Percentiles rank a stretch among this genome's conserved stretches.
These are phyloP conservation scores for Phalaenopsis equestris DNA, from an alignment of 106 monocot genomes.

Conservation along the genomic window DNA sequence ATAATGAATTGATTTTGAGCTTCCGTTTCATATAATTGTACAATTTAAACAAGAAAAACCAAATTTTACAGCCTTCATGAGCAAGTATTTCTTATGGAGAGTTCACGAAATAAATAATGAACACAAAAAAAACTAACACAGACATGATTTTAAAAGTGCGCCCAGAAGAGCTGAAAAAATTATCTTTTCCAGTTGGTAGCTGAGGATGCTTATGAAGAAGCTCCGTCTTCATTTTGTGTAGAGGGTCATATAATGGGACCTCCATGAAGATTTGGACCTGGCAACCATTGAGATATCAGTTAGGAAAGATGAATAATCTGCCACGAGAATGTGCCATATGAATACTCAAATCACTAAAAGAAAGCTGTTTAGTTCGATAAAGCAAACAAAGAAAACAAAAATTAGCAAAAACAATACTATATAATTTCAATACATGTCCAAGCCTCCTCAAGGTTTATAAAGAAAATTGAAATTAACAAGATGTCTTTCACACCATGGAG, in stretches of 20 bases:
- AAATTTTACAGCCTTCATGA: conserved; percentile 7
- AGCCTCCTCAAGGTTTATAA: background rate
- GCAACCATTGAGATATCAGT: conserved; percentile 6
- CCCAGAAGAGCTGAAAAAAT: conserved; percentile 12
- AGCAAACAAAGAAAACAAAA: background rate
- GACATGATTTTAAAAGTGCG: conserved; percentile 57
- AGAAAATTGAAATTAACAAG: too few relatives aligned
- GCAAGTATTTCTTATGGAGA: background rate
- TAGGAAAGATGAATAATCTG: background rate
- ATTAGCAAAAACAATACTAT: background rate
- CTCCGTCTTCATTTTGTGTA: conserved; percentile 35
- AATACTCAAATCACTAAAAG: background rate
- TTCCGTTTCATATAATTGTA: too few relatives aligned
- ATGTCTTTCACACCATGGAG: too few relatives aligned
- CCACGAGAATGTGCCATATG: background rate
- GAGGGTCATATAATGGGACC: conserved; percentile 48
- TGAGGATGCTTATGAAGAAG: conserved; percentile 41
- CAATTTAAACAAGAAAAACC: background rate
- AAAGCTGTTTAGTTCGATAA: background rate
- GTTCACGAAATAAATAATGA: background rate
- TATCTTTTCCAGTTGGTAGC: conserved; percentile 8
- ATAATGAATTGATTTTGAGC: too few relatives aligned
- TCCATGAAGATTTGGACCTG: conserved; percentile 67
- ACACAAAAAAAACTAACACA: background rate
- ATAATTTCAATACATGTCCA: background rate